Percentiles rank a stretch among this genome's conserved stretches.
These are phyloP conservation scores for Scenedesmus sp. DNA, from an alignment of 163 green algal species.

Conservation along the genomic window DNA sequence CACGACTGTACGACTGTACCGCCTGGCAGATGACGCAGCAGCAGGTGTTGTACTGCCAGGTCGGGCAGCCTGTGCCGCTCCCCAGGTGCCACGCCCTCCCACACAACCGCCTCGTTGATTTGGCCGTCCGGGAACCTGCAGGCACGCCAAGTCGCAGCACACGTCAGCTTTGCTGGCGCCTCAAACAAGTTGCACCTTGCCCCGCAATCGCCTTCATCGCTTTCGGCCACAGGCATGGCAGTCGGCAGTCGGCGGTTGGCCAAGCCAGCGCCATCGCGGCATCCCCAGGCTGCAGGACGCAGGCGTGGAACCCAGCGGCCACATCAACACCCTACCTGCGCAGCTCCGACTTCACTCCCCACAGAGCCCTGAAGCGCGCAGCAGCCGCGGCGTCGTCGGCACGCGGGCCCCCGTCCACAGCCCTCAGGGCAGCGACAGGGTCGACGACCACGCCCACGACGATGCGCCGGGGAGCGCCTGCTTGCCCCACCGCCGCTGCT, in stretches of 20 bases:
- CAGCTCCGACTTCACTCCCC: slow-evolving; percentile 87
- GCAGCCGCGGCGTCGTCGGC: slow-evolving; percentile 75
- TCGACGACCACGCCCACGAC: slow-evolving; percentile 66
- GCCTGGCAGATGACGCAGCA: slow-evolving; percentile 39
- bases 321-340: slow-evolving; percentile 70
- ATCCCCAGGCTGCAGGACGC: too few relatives aligned
- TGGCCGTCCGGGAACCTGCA: slow-evolving; percentile 82
- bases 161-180: too few relatives aligned
- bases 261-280: too few relatives aligned
- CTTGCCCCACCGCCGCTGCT: slow-evolving; percentile 1
- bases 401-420: slow-evolving; percentile 83
- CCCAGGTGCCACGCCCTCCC: slow-evolving; percentile 63
- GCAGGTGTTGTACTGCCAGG: slow-evolving; percentile 43
- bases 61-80: slow-evolving; percentile 64
- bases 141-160: slow-evolving; percentile 41
- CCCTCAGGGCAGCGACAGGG: slow-evolving; percentile 57
- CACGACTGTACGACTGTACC: slow-evolving; percentile 52
- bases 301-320: too few relatives aligned
- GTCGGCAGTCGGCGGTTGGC: too few relatives aligned
- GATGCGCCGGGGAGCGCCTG: slow-evolving; percentile 7
- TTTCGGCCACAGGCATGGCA: too few relatives aligned
- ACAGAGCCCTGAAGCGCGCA: slow-evolving; percentile 86
- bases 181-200: slow-evolving; percentile 64
- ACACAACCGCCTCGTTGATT: slow-evolving; percentile 86
- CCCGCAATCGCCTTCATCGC: slow-evolving; percentile 87